Evolutionary conservation across 2,329 filamentous ascomycete species (phyloP).

Genomic region (Pestalotiopsis sp.): DNA sequence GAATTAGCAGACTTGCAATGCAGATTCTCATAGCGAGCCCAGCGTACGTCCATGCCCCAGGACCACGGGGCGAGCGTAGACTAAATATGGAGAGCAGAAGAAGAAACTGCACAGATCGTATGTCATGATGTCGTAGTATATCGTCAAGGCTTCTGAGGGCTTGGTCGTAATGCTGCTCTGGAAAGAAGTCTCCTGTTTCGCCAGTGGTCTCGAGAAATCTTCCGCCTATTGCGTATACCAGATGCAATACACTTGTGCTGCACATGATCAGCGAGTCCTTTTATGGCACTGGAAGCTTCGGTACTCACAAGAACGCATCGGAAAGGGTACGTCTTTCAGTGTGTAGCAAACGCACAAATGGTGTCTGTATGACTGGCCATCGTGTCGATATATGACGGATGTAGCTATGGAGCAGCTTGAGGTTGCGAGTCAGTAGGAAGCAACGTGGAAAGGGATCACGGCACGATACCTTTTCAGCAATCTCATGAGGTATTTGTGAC

Average conservation of each 20-base stretch:
- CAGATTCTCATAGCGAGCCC: conserved; percentile 25
- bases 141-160: conserved; percentile 22
- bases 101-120: conserved; percentile 23
- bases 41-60: conserved; percentile 23
- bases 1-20: conserved; percentile 11
- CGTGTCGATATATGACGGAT: conserved; percentile 28
- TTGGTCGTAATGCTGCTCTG: conserved; percentile 21
- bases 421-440: background rate
- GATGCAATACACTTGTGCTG: conserved; percentile 25
- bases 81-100: conserved; percentile 25
- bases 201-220: conserved; percentile 33
- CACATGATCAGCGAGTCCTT: background rate
- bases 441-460: background rate
- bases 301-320: conserved; percentile 22
- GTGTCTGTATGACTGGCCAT: conserved; percentile 27
- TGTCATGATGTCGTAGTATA: conserved; percentile 21
- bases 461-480: conserved; percentile 20
- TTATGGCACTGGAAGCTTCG: background rate
- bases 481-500: conserved; percentile 22
- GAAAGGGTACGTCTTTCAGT: conserved; percentile 18
- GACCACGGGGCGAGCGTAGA: conserved; percentile 18
- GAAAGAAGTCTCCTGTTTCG: conserved; percentile 25
- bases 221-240: conserved; percentile 33
- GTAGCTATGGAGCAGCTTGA: conserved; percentile 25
- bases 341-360: conserved; percentile 25